These are phyloP conservation scores for Sordaria brevicollis DNA, from an alignment of 495 filamentous ascomycete species.

Conservation along the genomic window DNA sequence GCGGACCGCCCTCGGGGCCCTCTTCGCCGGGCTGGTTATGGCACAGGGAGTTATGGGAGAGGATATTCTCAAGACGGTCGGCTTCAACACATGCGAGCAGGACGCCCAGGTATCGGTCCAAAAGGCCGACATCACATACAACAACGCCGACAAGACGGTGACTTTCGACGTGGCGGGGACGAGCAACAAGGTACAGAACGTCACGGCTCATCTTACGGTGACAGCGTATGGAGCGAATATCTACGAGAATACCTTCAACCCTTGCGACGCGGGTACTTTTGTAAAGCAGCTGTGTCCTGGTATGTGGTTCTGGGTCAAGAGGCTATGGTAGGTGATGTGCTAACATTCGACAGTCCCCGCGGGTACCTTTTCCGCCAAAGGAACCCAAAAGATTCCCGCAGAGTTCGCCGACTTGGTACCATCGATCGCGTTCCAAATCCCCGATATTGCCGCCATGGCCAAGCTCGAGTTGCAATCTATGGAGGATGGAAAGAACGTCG, in stretches of 20 bases:
- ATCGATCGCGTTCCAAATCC: conserved; percentile 80
- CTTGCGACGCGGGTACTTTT: conserved; percentile 56
- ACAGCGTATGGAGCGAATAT: conserved; percentile 79
- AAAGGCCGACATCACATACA: conserved; percentile 67
- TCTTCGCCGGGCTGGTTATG: conserved; percentile 24
- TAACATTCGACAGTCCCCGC: conserved; percentile 47
- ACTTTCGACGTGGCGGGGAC: conserved; percentile 77
- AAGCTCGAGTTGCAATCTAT: conserved; percentile 62
- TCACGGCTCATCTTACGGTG: conserved; percentile 67
- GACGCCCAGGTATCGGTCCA: conserved; percentile 60
- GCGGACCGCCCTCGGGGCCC: conserved; percentile 13
- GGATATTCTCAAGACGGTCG: conserved; percentile 69
- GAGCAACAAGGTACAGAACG: conserved; percentile 64
- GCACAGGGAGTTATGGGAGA: conserved; percentile 38
- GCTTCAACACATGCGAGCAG: conserved; percentile 64
- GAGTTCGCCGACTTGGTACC: conserved; percentile 68
- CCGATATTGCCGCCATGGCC: conserved; percentile 82
- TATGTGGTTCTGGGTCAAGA: conserved; percentile 29
- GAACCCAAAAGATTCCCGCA: conserved; percentile 56
- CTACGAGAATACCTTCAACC: conserved; percentile 73
- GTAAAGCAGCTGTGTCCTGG: conserved; percentile 73
- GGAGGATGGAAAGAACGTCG: conserved; percentile 48
- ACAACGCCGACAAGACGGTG: conserved; percentile 58
- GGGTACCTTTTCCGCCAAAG: conserved; percentile 62
- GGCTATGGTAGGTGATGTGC: conserved; percentile 17